Conservation (phyloP, 2,329 filamentous ascomycete species). For the Penicillium sp. region DNA sequence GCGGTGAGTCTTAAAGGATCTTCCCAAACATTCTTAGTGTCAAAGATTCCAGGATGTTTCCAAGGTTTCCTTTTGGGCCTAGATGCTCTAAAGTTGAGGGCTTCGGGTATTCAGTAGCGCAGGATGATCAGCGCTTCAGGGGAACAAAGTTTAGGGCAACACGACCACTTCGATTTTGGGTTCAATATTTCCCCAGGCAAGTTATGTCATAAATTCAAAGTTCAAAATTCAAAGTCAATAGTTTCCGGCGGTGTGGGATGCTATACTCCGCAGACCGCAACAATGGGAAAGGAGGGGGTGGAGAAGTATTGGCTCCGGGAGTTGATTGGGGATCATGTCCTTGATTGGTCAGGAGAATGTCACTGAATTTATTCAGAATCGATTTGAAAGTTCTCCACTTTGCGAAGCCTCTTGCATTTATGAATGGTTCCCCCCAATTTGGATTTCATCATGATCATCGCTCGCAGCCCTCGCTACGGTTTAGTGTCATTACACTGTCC, state of each 20-base stretch:
- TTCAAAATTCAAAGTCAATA: neutral
- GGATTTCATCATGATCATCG: conserved; percentile 19
- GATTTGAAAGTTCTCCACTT: neutral
- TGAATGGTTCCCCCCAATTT: conserved; percentile 1
- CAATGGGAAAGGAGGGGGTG: neutral
- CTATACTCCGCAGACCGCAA: conserved; percentile 12
- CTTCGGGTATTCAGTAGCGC: neutral
- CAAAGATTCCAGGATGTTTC: neutral
- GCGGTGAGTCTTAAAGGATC: neutral
- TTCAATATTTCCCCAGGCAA: neutral
- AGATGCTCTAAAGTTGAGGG: neutral
- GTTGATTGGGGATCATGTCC: neutral
- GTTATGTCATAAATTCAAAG: neutral
- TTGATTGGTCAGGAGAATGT: neutral
- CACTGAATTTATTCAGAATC: too few species aligned
- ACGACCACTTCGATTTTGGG: conserved; percentile 8
- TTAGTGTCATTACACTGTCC: conserved; percentile 5
- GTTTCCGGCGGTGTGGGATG: neutral
- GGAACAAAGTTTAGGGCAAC: conserved; percentile 2
- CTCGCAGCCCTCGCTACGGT: conserved; percentile 6
- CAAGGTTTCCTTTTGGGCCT: neutral
- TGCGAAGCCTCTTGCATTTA: conserved; percentile 3
- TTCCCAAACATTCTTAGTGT: neutral
- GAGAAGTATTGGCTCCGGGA: neutral
- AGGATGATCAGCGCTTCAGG: conserved; percentile 8